Percentiles rank a stretch among this genome's conserved stretches.
Evolutionary conservation across 495 filamentous ascomycete species (phyloP).

Genomic region (Apiosordaria backusii): DNA sequence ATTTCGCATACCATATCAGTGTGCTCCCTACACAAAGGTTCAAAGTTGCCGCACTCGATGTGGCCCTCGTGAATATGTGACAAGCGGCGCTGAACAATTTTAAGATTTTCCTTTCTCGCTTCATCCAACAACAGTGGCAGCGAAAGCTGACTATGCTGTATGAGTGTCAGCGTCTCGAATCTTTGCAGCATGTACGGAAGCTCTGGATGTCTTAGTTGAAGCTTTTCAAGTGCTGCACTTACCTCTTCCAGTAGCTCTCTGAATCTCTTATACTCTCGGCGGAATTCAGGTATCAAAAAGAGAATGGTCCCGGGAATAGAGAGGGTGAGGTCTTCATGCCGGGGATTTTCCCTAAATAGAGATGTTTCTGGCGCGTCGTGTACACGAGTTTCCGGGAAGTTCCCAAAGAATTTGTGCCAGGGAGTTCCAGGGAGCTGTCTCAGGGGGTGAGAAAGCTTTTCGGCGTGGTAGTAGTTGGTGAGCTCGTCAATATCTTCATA

Average conservation of each 20-base stretch:
- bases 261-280: conserved; percentile 8
- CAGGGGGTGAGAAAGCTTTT: conserved; percentile 10
- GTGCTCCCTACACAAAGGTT: neutral
- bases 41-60: neutral
- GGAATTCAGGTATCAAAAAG: conserved; percentile 9
- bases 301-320: conserved; percentile 11
- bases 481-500: conserved; percentile 3
- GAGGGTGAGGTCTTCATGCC: conserved; percentile 2
- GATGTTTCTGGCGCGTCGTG: neutral
- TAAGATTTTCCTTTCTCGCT: neutral
- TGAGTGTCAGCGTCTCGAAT: neutral
- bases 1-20: neutral
- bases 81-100: neutral
- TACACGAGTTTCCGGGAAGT: neutral
- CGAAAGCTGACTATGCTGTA: neutral
- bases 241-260: conserved; percentile 9
- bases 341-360: conserved; percentile 9
- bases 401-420: conserved; percentile 25
- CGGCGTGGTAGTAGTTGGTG: conserved; percentile 13
- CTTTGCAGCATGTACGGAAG: neutral
- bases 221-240: neutral
- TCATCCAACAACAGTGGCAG: neutral
- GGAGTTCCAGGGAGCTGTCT: conserved; percentile 20
- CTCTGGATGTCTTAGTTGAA: too few relatives aligned
- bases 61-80: neutral